phyloP scores from a whole-genome alignment of 352 stramenopile genomes.

The Elongisporangium undulatum region DNA sequence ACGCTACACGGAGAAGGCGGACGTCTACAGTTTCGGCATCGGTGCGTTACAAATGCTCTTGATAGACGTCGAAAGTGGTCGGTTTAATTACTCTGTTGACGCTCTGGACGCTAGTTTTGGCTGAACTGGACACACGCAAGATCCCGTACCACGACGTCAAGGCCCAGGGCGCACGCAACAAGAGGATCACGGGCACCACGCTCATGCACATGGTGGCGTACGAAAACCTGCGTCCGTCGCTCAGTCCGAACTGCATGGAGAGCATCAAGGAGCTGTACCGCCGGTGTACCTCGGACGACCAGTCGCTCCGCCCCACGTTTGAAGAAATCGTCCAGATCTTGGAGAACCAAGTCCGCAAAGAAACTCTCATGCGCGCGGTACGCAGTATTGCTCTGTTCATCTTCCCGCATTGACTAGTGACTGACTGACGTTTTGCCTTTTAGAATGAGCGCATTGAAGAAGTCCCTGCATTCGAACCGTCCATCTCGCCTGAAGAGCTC shows the following conservation, averaged over 20 bases:
- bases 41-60: slow-evolving; percentile 24
- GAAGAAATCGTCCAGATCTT: slow-evolving; percentile 84
- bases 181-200: slow-evolving; percentile 81
- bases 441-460: slow-evolving; percentile 49
- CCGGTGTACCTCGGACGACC: slow-evolving; percentile 76
- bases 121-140: slow-evolving; percentile 81
- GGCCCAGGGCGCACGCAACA: slow-evolving; percentile 74
- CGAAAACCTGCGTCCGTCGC: slow-evolving; percentile 77
- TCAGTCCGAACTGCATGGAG: slow-evolving; percentile 82
- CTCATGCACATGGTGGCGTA: slow-evolving; percentile 91
- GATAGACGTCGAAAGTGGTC: slow-evolving; percentile 3
- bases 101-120: slow-evolving; percentile 41
- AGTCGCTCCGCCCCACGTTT: slow-evolving; percentile 72
- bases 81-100: slow-evolving; percentile 3
- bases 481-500: slow-evolving; percentile 70
- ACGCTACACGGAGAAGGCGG: slow-evolving; percentile 85
- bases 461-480: slow-evolving; percentile 1
- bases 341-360: slow-evolving; percentile 82
- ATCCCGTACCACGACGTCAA: slow-evolving; percentile 89
- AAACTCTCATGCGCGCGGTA: slow-evolving; percentile 79
- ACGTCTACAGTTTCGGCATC: slow-evolving; percentile 88
- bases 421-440: slow-evolving; percentile 4
- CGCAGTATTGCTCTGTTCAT: slow-evolving; percentile 11
- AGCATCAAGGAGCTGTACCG: slow-evolving; percentile 78
- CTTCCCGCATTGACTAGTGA: slow-evolving; percentile 9